A percentile compares a stretch with the other conserved stretches of the same genome.
Conservation (phyloP, 768 basidiomycete species). For the Tricholoma sp. region DNA sequence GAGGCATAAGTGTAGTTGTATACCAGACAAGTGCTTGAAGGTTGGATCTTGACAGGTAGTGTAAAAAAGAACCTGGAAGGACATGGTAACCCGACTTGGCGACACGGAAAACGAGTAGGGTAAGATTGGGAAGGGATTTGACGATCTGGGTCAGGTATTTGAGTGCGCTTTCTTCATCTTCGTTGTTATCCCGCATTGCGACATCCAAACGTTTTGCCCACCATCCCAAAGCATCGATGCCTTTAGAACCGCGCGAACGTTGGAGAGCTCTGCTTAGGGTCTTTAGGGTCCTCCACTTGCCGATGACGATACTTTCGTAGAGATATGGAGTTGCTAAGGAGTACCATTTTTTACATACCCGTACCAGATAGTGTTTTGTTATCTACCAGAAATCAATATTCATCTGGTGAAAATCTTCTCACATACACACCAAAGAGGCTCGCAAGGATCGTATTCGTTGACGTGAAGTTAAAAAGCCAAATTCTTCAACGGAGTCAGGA, state of each 20-base stretch:
- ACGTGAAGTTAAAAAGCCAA: slow-evolving; percentile 9
- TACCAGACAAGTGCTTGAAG: slow-evolving; percentile 10
- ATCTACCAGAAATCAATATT: slow-evolving; percentile 10
- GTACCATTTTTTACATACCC: slow-evolving; percentile 23
- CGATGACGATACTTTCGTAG: slow-evolving; percentile 20
- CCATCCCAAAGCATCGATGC: slow-evolving; percentile 1
- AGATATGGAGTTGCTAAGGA: slow-evolving; percentile 16
- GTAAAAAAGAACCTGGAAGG: slow-evolving; percentile 1
- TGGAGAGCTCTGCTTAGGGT: slow-evolving; percentile 10
- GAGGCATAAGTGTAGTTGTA: not conserved
- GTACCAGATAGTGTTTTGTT: slow-evolving; percentile 19
- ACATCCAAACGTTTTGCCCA: slow-evolving; percentile 17
- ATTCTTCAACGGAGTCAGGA: slow-evolving; percentile 8
- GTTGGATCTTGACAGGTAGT: slow-evolving; percentile 5
- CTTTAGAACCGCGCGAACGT: not conserved
- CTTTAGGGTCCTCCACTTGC: slow-evolving; percentile 5
- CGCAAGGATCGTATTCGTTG: slow-evolving; percentile 11
- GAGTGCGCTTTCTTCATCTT: not conserved
- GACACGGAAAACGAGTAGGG: slow-evolving; percentile 5
- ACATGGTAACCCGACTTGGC: not conserved
- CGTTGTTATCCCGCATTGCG: slow-evolving; percentile 8
- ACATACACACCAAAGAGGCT: slow-evolving; percentile 18
- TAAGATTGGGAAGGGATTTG: slow-evolving; percentile 14
- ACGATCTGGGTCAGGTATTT: slow-evolving; percentile 6
- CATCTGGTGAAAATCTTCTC: not conserved